These are phyloP conservation scores for Punctularia strigosozonata DNA, from an alignment of 768 basidiomycete genomes.

Conservation along the genomic window DNA sequence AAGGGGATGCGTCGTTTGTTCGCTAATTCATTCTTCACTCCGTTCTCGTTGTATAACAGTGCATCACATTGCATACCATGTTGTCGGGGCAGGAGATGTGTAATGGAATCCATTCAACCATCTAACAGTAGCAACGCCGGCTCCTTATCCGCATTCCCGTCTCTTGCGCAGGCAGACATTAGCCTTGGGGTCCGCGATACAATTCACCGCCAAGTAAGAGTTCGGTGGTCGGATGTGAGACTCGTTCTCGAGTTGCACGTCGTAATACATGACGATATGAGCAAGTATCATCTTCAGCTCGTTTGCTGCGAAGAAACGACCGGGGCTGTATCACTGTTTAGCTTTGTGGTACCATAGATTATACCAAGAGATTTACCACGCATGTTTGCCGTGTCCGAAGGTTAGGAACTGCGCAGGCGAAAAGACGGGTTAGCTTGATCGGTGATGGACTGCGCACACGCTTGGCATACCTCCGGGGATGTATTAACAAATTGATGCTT, in stretches of 20 bases:
- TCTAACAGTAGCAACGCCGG: too few relatives aligned
- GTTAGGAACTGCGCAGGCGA: too few relatives aligned
- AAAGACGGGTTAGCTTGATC: not conserved
- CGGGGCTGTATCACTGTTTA: constrained; percentile 6
- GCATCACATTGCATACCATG: too few relatives aligned
- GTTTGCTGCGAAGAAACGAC: constrained; percentile 13
- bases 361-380: constrained; percentile 10
- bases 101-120: too few relatives aligned
- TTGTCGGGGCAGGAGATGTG: too few relatives aligned
- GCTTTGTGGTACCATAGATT: too few relatives aligned
- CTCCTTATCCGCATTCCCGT: too few relatives aligned
- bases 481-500: constrained; percentile 10
- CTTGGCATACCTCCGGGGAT: constrained; percentile 6
- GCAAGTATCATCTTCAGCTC: constrained; percentile 15
- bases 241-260: constrained; percentile 10
- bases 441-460: constrained; percentile 5
- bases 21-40: too few relatives aligned
- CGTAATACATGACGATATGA: constrained; percentile 11
- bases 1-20: too few relatives aligned
- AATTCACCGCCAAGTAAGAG: constrained; percentile 2
- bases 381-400: constrained; percentile 11
- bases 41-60: too few relatives aligned
- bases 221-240: constrained; percentile 8
- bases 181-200: constrained; percentile 8
- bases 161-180: not conserved